Conservation (phyloP, 2,329 filamentous ascomycete genomes). For the Fusarium annulatum region DNA sequence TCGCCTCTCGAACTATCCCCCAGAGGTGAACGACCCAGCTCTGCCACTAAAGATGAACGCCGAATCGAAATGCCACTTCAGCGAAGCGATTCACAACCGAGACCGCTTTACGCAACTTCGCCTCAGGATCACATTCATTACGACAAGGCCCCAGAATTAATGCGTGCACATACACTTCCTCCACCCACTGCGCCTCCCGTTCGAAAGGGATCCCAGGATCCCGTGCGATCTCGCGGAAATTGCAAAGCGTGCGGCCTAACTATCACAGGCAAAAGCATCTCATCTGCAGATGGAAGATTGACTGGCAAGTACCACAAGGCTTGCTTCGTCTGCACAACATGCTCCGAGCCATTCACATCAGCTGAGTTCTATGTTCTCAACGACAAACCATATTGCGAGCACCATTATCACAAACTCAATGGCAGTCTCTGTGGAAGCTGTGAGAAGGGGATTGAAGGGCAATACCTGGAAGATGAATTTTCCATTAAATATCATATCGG, state of each 20-base stretch:
- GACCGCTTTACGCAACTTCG: conserved; percentile 32
- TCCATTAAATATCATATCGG: conserved; percentile 84
- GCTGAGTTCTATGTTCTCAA: conserved; percentile 92
- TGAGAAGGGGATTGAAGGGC: conserved; percentile 88
- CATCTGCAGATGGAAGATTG: conserved; percentile 89
- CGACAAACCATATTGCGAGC: conserved; percentile 89
- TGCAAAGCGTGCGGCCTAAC: conserved; percentile 84
- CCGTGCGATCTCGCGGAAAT: conserved; percentile 70
- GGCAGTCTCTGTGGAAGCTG: conserved; percentile 86
- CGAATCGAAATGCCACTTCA: conserved; percentile 22
- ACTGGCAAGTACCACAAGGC: conserved; percentile 95
- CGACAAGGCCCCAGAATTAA: conserved; percentile 23
- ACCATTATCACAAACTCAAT: conserved; percentile 93
- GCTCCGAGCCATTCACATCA: conserved; percentile 82
- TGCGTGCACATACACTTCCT: conserved; percentile 11
- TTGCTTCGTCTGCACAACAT: conserved; percentile 92
- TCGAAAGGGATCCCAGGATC: conserved; percentile 54
- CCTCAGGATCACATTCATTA: conserved; percentile 27
- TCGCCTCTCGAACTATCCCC: conserved; percentile 46
- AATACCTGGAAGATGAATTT: conserved; percentile 86
- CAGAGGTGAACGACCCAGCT: conserved; percentile 24
- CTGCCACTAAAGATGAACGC: conserved; percentile 39
- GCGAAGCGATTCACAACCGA: conserved; percentile 21
- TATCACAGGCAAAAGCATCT: conserved; percentile 92
- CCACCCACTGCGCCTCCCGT: conserved; percentile 35